Percentiles rank a stretch among this genome's conserved stretches.
phyloP scores from a whole-genome alignment of 768 basidiomycete genomes.

The Russula sp. region DNA sequence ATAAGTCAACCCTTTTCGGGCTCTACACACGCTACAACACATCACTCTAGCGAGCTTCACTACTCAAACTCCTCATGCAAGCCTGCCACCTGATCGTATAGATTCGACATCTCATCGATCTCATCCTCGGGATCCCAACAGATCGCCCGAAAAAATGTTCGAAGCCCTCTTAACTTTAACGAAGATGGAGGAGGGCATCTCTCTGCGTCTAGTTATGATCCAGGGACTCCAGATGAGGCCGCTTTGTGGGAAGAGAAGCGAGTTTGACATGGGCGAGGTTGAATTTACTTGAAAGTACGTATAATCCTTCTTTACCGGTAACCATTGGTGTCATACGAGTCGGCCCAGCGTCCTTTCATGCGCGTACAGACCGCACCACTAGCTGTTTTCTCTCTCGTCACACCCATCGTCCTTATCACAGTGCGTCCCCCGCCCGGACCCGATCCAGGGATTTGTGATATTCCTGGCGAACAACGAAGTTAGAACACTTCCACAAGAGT shows the following conservation, averaged over 20 bases:
- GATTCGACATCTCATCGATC: constrained; percentile 5
- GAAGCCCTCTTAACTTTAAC: constrained; percentile 21
- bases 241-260: constrained; percentile 24
- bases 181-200: constrained; percentile 22
- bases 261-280: constrained; percentile 24
- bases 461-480: too few relatives aligned
- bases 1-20: constrained; percentile 23
- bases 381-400: constrained; percentile 17
- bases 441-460: constrained; percentile 23
- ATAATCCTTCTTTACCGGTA: neutral
- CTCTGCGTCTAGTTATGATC: constrained; percentile 2
- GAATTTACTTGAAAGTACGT: constrained; percentile 27
- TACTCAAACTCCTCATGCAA: constrained; percentile 22
- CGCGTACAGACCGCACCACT: constrained; percentile 24
- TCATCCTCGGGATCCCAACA: constrained; percentile 11
- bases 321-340: constrained; percentile 18
- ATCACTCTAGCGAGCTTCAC: constrained; percentile 25
- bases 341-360: constrained; percentile 18
- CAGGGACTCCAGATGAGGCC: constrained; percentile 21
- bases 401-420: constrained; percentile 12
- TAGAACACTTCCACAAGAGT: constrained; percentile 23
- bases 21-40: constrained; percentile 21
- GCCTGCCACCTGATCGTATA: constrained; percentile 21
- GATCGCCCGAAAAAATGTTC: constrained; percentile 13
- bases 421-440: neutral